Base-by-base conservation (phyloP, 768 basidiomycete genomes). In the Naematelia aurantialba region DNA sequence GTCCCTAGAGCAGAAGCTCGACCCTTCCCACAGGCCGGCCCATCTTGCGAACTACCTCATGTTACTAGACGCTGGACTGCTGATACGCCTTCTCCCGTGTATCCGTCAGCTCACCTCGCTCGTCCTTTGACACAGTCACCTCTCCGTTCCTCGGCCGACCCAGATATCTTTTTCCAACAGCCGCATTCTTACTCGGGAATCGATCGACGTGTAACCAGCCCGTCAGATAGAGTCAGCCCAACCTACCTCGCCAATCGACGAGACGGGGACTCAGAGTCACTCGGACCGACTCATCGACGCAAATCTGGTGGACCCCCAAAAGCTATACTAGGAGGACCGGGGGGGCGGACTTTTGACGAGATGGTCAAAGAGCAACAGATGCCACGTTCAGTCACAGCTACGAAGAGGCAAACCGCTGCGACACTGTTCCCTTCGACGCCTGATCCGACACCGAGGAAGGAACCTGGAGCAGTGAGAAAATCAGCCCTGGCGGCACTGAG, bases 311-410 rank as follows among this genome's bases (percentile, higher is more conserved):
- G 67, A 44, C 68, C 68, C 0, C 68, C 68, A 2, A 65, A 70
- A 53, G 66, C 68, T 2, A 55, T 61, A 50, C 53, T 70, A 2
- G 68, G 68, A n/a, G 68, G 68, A 19, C 63, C 61, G 13, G 61
- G 61, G 5, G 68, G 68, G 24, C 65, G 58, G 47, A 70, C 68
- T 4, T 70, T 59, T 27, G 68, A 70, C 3, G 65, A 70, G 51
- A 39, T 58, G 54, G 34, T 39, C 34, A 39, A 39, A 39, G 34
- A 39, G 34, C 34, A 39, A 8, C 34, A 39, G 17, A n/a, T n/a
- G 8, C 34, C 34, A 17, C 17, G 8, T 39, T 39, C 34, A 8
- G 34, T 8, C 8, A 39, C 34, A 39, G 34, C n/a, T n/a, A n/a
- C n/a, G n/a, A n/a, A n/a, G n/a, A n/a, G n/a, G n/a, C n/a, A n/a